A percentile compares a stretch with the other conserved stretches of the same genome.
phyloP scores from a whole-genome alignment of 1,284 basidiomycete species.

The Butyriboletus appendiculatus region DNA sequence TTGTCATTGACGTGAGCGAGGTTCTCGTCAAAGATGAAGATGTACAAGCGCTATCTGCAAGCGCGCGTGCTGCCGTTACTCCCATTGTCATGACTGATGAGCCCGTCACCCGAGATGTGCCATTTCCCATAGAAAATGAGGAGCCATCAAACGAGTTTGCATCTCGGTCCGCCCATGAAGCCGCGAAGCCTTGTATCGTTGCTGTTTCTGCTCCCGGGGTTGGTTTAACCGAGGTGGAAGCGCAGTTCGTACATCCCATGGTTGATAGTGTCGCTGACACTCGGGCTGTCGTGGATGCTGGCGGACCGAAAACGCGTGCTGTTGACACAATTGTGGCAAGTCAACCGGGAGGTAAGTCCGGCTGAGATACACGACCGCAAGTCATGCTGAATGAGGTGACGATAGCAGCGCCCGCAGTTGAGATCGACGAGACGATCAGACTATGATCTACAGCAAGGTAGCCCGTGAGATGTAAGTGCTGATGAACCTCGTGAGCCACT shows the following conservation, averaged over 20 bases:
- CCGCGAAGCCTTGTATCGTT: neutral
- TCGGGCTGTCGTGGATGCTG: neutral
- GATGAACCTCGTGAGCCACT: neutral
- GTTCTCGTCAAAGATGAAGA: neutral
- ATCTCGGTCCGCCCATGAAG: conserved; percentile 13
- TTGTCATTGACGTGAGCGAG: neutral
- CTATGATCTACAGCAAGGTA: neutral
- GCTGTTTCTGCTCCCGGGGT: neutral
- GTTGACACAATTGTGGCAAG: neutral
- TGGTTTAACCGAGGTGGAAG: neutral
- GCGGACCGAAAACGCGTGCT: neutral
- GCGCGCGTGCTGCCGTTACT: conserved; percentile 2
- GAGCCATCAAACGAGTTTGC: conserved; percentile 3
- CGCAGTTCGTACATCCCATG: neutral
- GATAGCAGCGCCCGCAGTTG: neutral
- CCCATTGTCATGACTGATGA: conserved; percentile 3
- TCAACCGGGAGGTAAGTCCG: conserved; percentile 5
- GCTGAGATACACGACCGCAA: neutral
- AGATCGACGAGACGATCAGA: neutral
- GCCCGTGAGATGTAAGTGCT: conserved; percentile 10
- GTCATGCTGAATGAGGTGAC: neutral
- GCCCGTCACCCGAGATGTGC: conserved; percentile 3
- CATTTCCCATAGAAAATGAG: neutral
- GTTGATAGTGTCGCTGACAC: neutral
- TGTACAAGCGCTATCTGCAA: neutral